phyloP scores from a whole-genome alignment of 2,329 filamentous ascomycete genomes.

The Stromatinia cepivora region DNA sequence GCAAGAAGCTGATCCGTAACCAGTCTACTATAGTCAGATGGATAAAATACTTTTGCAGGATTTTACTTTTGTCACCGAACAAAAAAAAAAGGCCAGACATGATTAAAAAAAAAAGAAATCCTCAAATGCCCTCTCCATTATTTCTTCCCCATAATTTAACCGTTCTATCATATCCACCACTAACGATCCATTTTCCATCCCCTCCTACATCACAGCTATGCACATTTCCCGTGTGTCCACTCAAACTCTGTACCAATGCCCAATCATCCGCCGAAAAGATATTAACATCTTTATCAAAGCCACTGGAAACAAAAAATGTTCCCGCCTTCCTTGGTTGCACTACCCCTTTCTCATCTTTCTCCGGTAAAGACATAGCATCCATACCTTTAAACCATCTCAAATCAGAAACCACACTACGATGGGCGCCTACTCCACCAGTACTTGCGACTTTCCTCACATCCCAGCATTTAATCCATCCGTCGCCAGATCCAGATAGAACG shows the following conservation, averaged over 20 bases:
- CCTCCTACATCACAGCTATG: conserved; percentile 84
- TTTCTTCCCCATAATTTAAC: conserved; percentile 96
- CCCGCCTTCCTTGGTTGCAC: conserved; percentile 78
- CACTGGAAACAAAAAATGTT: conserved; percentile 86
- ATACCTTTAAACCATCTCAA: conserved; percentile 89
- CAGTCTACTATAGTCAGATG: neutral
- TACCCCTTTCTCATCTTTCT: conserved; percentile 64
- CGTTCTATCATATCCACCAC: conserved; percentile 89
- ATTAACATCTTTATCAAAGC: conserved; percentile 94
- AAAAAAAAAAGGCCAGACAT: too few species aligned
- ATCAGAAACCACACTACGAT: conserved; percentile 88
- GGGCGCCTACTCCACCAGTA: conserved; percentile 83
- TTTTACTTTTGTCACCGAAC: conserved; percentile 4
- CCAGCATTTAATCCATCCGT: conserved; percentile 98
- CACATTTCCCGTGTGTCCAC: conserved; percentile 89
- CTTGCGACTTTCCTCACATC: conserved; percentile 87
- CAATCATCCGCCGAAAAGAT: conserved; percentile 97
- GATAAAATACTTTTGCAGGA: neutral
- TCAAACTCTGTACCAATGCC: conserved; percentile 82
- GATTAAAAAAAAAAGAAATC: neutral
- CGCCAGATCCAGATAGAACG: conserved; percentile 87
- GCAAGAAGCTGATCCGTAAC: conserved; percentile 2
- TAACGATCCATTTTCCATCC: conserved; percentile 90
- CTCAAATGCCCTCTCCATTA: conserved; percentile 58
- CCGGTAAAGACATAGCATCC: conserved; percentile 68